Evolutionary conservation across 2,329 filamentous ascomycete genomes (phyloP).

Genomic region (Cryoendolithus antarcticus): DNA sequence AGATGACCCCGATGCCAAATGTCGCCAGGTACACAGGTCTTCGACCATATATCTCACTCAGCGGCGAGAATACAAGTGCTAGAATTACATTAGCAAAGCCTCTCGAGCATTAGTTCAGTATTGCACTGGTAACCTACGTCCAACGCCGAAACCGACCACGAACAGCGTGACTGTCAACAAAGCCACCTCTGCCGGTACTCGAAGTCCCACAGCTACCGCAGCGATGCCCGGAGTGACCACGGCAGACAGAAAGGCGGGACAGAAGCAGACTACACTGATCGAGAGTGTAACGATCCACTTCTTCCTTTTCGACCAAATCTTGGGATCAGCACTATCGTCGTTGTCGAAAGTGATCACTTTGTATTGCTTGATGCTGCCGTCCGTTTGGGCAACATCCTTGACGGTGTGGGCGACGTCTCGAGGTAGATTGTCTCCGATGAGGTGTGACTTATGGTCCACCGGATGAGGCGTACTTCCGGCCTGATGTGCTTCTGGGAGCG

Average conservation of each 20-base stretch:
- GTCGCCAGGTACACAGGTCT: constrained; percentile 39
- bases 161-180: constrained; percentile 49
- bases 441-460: too few species aligned
- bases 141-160: constrained; percentile 19
- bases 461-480: too few species aligned
- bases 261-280: constrained; percentile 48
- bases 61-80: constrained; percentile 38
- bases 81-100: too few species aligned
- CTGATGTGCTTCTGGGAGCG: too few species aligned
- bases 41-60: constrained; percentile 47
- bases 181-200: constrained; percentile 59
- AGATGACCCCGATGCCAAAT: constrained; percentile 39
- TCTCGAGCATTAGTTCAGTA: too few species aligned
- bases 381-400: too few species aligned
- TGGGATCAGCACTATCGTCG: constrained; percentile 27
- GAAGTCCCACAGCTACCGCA: constrained; percentile 51
- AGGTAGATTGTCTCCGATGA: too few species aligned
- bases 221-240: constrained; percentile 57
- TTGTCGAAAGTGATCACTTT: constrained; percentile 60
- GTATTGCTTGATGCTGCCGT: constrained; percentile 28
- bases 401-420: too few species aligned
- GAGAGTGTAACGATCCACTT: constrained; percentile 53
- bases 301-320: constrained; percentile 18
- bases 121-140: too few species aligned
- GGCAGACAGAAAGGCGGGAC: constrained; percentile 44